Base-by-base conservation (phyloP, 192 early-diverging fungal genomes). In the Podila epicladia region DNA sequence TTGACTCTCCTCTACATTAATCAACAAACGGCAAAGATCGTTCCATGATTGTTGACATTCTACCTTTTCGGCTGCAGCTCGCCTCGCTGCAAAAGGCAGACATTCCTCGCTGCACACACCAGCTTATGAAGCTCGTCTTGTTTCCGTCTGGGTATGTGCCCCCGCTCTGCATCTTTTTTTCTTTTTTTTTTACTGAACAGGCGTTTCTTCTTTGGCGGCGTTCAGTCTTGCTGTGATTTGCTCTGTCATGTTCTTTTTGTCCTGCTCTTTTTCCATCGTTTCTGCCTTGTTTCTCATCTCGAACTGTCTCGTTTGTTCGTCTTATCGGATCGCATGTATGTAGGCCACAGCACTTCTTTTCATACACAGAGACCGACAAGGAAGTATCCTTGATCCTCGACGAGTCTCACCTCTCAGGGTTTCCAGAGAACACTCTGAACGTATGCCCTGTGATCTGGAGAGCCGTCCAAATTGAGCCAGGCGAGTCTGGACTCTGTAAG, bases 41-140 rank as follows among this genome's bases (percentile, higher is more conserved):
- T n/a, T n/a, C 59, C 61, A 80, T 80, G 77, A 80, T 73, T 57
- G 62, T 80, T 57, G 67, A 80, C 77, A 80, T 80, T 35, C 77
- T 80, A 0, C 77, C 77, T 53, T 73, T 80, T 57, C 58, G 70
- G 17, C 49, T 80, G 22, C 77, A 80, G 28, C 67, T 80, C 6
- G 77, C 77, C n/a, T 80, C 77, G 9, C 70, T 80, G 17, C 51
- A 69, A n/a, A 80, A 80, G 63, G 59, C 37, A 5, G 71, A 72
- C 67, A 80, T 80, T 32, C 77, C 77, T 17, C 65, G 71, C 60
- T 80, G 77, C 67, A 80, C 77, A 22, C 71, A 80, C 45, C 77
- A 80, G 62, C 77, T 80, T 38, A 80, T 80, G 77, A 80, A 73
- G 12, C 62, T 80, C 12, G 63, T 80, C 60, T 71, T 80, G 45